A percentile compares a stretch with the other conserved stretches of the same genome.
Conservation (phyloP, 495 filamentous ascomycete genomes). For the Glutinoglossum americanum region DNA sequence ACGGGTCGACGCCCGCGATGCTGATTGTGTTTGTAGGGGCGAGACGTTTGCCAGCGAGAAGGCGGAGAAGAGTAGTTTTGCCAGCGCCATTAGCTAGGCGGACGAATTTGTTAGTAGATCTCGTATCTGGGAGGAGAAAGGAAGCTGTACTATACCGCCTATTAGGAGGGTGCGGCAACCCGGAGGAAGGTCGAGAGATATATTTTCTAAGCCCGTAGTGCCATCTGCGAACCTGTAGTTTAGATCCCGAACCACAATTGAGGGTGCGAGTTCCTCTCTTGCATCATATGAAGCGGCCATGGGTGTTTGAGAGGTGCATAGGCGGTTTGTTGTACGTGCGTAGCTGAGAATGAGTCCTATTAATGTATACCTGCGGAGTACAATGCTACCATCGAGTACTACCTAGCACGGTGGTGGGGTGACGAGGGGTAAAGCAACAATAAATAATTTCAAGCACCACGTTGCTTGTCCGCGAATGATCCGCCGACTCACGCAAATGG, state of each 20-base stretch:
- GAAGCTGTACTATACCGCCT: conserved; percentile 35
- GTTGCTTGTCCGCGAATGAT: background rate
- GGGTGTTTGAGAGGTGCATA: background rate
- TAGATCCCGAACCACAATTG: conserved; percentile 50
- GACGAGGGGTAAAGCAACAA: background rate
- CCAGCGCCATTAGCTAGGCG: conserved; percentile 73
- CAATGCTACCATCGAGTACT: no score
- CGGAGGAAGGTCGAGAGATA: conserved; percentile 55
- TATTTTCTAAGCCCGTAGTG: conserved; percentile 43
- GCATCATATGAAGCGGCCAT: background rate
- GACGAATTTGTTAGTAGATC: background rate
- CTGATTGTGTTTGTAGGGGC: conserved; percentile 49
- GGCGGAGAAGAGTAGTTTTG: conserved; percentile 85
- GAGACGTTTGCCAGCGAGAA: conserved; percentile 81
- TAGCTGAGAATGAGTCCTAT: background rate
- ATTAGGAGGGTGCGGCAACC: conserved; percentile 79
- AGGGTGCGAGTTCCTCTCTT: conserved; percentile 16
- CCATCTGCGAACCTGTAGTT: conserved; percentile 80
- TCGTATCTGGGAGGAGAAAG: background rate
- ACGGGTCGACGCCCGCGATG: conserved; percentile 72
- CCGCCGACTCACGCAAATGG: background rate
- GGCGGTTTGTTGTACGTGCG: background rate
- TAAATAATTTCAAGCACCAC: background rate
- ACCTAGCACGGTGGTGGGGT: background rate
- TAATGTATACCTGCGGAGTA: no score